Conservation (phyloP, 2,329 filamentous ascomycete genomes). For the Mollisia scopiformis region DNA sequence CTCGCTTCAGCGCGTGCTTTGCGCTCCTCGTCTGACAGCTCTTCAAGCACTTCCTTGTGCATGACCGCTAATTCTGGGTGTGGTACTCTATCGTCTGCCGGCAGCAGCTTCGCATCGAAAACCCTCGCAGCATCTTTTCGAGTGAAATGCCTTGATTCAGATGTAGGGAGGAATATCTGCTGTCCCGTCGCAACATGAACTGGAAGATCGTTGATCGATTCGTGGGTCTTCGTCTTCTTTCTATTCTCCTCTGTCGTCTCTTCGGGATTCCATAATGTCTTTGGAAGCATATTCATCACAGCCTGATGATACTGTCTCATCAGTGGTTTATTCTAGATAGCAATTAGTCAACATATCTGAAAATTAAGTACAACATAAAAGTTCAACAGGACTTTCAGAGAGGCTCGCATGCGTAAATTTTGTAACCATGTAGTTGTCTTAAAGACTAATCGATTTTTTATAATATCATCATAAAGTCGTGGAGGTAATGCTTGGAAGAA, state of each 20-base stretch:
- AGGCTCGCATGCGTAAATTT: slow-evolving; percentile 73
- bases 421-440: slow-evolving; percentile 96
- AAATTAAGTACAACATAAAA: slow-evolving; percentile 9
- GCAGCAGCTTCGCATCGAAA: slow-evolving; percentile 62
- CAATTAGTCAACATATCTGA: background rate
- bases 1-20: background rate
- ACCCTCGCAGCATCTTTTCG: slow-evolving; percentile 67
- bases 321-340: slow-evolving; percentile 70
- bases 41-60: slow-evolving; percentile 50
- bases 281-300: slow-evolving; percentile 79
- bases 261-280: slow-evolving; percentile 42
- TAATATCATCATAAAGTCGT: slow-evolving; percentile 65
- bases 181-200: slow-evolving; percentile 64
- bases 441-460: slow-evolving; percentile 98
- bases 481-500: slow-evolving; percentile 26
- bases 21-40: slow-evolving; percentile 39
- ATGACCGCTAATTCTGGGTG: slow-evolving; percentile 63
- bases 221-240: slow-evolving; percentile 43
- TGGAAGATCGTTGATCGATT: slow-evolving; percentile 67
- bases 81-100: slow-evolving; percentile 63
- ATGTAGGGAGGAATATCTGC: slow-evolving; percentile 66
- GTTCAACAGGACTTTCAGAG: slow-evolving; percentile 57
- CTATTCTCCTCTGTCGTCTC: background rate
- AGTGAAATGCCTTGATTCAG: slow-evolving; percentile 65
- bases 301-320: slow-evolving; percentile 78